Evolutionary conservation across 2,329 filamentous ascomycete genomes (phyloP), one percentile per base, ranked within the genome.

Genomic region (Allantophomopsis lycopodina): DNA sequence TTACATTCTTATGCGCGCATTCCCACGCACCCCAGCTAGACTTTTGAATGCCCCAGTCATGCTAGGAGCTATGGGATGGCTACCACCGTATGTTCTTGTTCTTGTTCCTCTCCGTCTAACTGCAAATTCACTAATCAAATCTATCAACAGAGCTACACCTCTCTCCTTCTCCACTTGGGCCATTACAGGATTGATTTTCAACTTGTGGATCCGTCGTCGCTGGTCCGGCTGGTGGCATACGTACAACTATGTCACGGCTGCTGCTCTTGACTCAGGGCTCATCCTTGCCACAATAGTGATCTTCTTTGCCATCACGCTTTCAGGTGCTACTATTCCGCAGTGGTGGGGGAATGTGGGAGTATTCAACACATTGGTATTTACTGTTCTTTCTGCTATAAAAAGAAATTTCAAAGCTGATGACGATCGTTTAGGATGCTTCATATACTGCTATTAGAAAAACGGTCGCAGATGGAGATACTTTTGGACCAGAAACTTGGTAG

Each of bases 161-260:
- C 69, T 85, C 42, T 84, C 82, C 59, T 86, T 83, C 54, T 69
- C 82, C 28, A 69, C 71, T n/a, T 86, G 81, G 80, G 78, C 75
- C 15, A 61, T 79, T 41, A 75, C 84, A 4, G 81, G 81, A 16
- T 78, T 73, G 49, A 43, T 80, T 32, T 85, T 85, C 64, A 79
- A 85, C 56, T 74, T 73, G 56, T 67, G 63, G 50, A 71, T 85
- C 54, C 73, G 75, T 55, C 71, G 72, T 51, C 64, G 68, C 13
- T 66, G 74, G 55, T 73, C 73, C 44, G 68, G 60, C 17, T 85
- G 81, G 81, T 85, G 81, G 81, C 16, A 38, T 17, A 68, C 77
- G 18, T 72, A 83, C 52, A 86, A 85, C 60, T 86, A 83, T 50
- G 59, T 85, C 44, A 79, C 80, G 0, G 79, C 76, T 11, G 80